Conservation (phyloP, 768 basidiomycete genomes). For the Rickenella mellea region DNA sequence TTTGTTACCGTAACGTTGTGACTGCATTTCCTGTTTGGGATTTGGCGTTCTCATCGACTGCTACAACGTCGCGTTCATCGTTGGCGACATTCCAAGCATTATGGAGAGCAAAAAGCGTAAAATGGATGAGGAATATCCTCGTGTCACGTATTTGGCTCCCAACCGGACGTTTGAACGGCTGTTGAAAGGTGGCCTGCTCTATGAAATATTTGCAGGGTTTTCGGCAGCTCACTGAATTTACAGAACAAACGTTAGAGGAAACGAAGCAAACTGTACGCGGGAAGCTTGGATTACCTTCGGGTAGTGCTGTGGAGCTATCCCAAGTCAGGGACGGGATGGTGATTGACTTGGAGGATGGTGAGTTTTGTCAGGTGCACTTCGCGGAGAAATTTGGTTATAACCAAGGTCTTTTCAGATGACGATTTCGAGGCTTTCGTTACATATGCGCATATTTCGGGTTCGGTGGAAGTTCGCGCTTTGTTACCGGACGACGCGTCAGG, state of each 20-base stretch:
- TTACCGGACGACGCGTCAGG: slow-evolving; percentile 34
- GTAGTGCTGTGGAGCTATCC: slow-evolving; percentile 26
- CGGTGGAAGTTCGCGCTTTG: slow-evolving; percentile 7
- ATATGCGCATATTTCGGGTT: slow-evolving; percentile 26
- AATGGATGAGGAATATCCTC: slow-evolving; percentile 15
- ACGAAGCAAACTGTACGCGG: slow-evolving; percentile 47
- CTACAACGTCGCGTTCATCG: too few species aligned
- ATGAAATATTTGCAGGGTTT: not conserved
- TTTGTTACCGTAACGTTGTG: not conserved
- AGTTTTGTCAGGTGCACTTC: slow-evolving; percentile 11
- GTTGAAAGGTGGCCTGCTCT: slow-evolving; percentile 25
- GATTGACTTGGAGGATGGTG: slow-evolving; percentile 75
- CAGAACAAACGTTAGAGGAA: slow-evolving; percentile 55
- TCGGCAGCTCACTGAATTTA: too few species aligned
- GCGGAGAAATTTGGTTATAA: too few species aligned
- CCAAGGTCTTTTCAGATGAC: slow-evolving; percentile 39
- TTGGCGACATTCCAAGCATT: not conserved
- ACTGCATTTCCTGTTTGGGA: too few species aligned
- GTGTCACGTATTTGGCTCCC: slow-evolving; percentile 29
- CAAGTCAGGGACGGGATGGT: slow-evolving; percentile 45
- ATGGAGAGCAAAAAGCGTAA: slow-evolving; percentile 17
- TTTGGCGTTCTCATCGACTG: too few species aligned
- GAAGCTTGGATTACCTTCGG: slow-evolving; percentile 45
- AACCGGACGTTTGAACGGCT: slow-evolving; percentile 29
- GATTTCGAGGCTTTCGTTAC: slow-evolving; percentile 69